A percentile compares a stretch with the other conserved stretches of the same genome.
Conservation (phyloP, 1,139 yeast genomes). For the Yamadazyma siamensis region DNA sequence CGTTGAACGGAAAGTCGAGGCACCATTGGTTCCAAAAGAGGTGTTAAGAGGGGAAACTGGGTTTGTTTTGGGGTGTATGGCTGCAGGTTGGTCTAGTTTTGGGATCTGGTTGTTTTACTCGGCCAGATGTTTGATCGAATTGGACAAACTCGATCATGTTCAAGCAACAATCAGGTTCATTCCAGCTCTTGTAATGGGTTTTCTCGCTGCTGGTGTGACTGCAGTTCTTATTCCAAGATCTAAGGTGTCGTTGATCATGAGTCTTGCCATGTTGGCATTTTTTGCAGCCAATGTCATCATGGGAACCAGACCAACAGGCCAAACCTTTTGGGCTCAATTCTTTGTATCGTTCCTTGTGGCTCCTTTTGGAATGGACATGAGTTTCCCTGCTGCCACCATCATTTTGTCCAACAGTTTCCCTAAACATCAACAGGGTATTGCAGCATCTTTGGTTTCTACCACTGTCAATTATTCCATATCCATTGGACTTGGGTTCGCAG, state of each 20-base stretch:
- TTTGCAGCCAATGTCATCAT: slow-evolving; percentile 11
- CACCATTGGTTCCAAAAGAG: slow-evolving; percentile 48
- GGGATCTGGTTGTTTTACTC: slow-evolving; percentile 55
- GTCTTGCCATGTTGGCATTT: slow-evolving; percentile 27
- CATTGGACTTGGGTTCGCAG: slow-evolving; percentile 62
- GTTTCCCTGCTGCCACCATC: slow-evolving; percentile 61
- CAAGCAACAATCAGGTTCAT: slow-evolving; percentile 35
- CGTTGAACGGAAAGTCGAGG: slow-evolving; percentile 30
- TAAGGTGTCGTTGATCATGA: slow-evolving; percentile 43
- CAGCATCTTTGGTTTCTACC: slow-evolving; percentile 62
- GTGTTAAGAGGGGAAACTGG: slow-evolving; percentile 40
- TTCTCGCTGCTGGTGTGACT: slow-evolving; percentile 43
- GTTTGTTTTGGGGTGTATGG: slow-evolving; percentile 46
- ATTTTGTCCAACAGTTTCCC: slow-evolving; percentile 52
- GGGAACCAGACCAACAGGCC: slow-evolving; percentile 12
- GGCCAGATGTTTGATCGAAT: slow-evolving; percentile 29
- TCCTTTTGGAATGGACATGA: slow-evolving; percentile 63
- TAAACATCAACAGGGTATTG: slow-evolving; percentile 55
- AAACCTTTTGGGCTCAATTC: slow-evolving; percentile 28
- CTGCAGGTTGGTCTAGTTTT: slow-evolving; percentile 60
- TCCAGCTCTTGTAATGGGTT: slow-evolving; percentile 42
- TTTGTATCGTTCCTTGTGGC: slow-evolving; percentile 46
- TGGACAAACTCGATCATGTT: slow-evolving; percentile 31
- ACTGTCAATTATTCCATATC: slow-evolving; percentile 62
- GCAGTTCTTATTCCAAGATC: slow-evolving; percentile 34